A percentile compares a stretch with the other conserved stretches of the same genome.
These are phyloP conservation scores for Candida maltosa DNA, from an alignment of 805 yeast species.

Conservation along the genomic window DNA sequence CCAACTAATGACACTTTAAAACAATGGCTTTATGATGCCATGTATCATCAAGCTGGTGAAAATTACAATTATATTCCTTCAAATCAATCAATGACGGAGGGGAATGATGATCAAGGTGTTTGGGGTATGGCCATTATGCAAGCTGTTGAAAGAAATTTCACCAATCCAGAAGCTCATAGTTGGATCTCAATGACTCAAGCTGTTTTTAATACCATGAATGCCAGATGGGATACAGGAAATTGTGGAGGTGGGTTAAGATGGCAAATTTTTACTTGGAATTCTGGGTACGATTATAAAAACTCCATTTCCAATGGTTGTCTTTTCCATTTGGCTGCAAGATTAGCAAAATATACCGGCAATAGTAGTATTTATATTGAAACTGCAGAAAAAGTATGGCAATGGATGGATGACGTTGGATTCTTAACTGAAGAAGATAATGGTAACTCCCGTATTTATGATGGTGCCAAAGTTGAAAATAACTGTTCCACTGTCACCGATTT, in stretches of 20 bases:
- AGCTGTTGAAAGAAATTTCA: conserved; percentile 44
- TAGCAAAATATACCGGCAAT: conserved; percentile 80
- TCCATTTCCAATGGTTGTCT: conserved; percentile 87
- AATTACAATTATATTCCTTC: conserved; percentile 40
- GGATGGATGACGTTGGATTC: conserved; percentile 56
- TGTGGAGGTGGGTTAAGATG: conserved; percentile 93
- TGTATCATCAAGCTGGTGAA: conserved; percentile 43
- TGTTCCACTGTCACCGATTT: conserved; percentile 48
- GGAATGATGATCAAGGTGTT: conserved; percentile 53
- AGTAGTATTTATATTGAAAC: conserved; percentile 58
- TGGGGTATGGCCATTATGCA: conserved; percentile 47
- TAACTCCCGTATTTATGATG: conserved; percentile 47
- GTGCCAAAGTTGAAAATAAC: conserved; percentile 46
- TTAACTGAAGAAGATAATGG: conserved; percentile 14
- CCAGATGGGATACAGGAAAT: conserved; percentile 72
- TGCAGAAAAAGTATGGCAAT: conserved; percentile 74
- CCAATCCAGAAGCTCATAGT: conserved; percentile 57
- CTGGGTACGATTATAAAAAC: conserved; percentile 92
- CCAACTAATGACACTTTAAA: conserved; percentile 28
- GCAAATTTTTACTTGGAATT: conserved; percentile 94
- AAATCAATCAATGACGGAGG: conserved; percentile 47
- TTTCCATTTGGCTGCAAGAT: conserved; percentile 82
- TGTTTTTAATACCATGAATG: conserved; percentile 84
- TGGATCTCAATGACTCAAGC: conserved; percentile 90
- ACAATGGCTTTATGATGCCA: conserved; percentile 30